phyloP scores from a whole-genome alignment of 1,284 basidiomycete genomes.

The Caloboletus firmus region DNA sequence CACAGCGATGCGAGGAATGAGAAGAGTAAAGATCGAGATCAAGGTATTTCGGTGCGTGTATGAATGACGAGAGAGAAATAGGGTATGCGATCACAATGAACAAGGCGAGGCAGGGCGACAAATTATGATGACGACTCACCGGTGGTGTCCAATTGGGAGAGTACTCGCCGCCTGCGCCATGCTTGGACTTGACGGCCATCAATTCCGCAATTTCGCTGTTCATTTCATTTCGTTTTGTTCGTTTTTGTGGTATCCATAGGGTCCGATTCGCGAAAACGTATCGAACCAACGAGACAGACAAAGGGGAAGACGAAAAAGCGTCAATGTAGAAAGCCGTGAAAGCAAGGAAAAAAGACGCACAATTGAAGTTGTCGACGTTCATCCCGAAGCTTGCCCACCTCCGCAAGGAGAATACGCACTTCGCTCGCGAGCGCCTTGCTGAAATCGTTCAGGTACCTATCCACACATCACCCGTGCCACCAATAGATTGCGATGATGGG shows the following conservation, averaged over 20 bases:
- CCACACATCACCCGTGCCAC: not conserved
- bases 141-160: slow-evolving; percentile 63
- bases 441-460: slow-evolving; percentile 69
- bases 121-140: slow-evolving; percentile 36
- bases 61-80: not conserved
- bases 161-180: slow-evolving; percentile 68
- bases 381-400: slow-evolving; percentile 74
- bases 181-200: slow-evolving; percentile 73
- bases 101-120: not conserved
- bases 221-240: not conserved
- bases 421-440: slow-evolving; percentile 63
- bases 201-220: slow-evolving; percentile 71
- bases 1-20: not conserved
- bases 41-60: not conserved
- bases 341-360: slow-evolving; percentile 42
- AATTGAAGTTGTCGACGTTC: slow-evolving; percentile 68
- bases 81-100: slow-evolving; percentile 1
- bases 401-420: slow-evolving; percentile 59
- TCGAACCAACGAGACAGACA: no score
- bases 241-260: not conserved
- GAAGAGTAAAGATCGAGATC: not conserved
- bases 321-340: not conserved
- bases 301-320: not conserved
- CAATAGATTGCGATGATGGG: slow-evolving; percentile 1
- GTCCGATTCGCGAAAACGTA: not conserved